Conservation (phyloP, 345 rosid species). For the Eucalyptus cladocalyx region DNA sequence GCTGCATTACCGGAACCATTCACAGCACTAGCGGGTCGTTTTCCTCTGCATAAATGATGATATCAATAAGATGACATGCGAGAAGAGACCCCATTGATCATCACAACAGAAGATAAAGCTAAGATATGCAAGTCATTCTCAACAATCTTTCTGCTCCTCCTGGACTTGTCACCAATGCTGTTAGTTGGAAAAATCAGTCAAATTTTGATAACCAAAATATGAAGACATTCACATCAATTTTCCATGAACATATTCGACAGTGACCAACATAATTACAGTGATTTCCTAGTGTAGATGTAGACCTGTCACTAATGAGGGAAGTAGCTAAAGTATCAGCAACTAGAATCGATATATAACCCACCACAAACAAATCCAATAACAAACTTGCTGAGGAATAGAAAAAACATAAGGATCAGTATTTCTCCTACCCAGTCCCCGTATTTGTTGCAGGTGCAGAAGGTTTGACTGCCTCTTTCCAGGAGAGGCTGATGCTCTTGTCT, state of each 20-base stretch:
- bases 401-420: neutral
- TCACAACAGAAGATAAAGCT: neutral
- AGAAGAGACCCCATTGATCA: neutral
- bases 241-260: neutral
- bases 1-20: conserved; percentile 41
- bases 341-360: neutral
- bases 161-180: neutral
- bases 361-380: neutral
- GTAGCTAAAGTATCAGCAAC: neutral
- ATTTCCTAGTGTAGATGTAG: neutral
- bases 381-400: neutral
- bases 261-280: neutral
- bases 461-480: conserved; percentile 88
- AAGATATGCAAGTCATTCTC: neutral
- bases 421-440: conserved; percentile 44
- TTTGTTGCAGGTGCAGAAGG: conserved; percentile 34
- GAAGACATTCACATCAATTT: neutral
- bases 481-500: conserved; percentile 74
- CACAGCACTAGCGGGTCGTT: conserved; percentile 52
- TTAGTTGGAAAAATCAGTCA: neutral
- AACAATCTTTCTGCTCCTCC: neutral
- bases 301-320: neutral
- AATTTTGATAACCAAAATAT: neutral
- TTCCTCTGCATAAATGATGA: conserved; percentile 35
- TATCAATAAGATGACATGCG: neutral